Evolutionary conservation across 208 protist genomes (phyloP).

Genomic region (Porcisia hertigi): DNA sequence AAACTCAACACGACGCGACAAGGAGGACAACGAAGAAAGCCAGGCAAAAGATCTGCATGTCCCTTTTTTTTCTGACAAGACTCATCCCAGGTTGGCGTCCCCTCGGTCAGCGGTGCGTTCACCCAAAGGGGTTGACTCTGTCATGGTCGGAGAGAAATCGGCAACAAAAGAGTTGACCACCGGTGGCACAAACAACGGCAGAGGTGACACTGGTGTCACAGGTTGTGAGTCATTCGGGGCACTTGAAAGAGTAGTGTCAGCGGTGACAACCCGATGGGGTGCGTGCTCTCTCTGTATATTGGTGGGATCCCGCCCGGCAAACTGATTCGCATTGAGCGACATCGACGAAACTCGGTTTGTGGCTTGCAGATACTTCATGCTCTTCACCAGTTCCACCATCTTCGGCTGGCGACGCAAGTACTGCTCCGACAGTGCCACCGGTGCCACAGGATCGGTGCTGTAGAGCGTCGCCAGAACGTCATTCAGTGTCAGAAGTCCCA

Average conservation of each 20-base stretch:
- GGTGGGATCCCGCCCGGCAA: neutral
- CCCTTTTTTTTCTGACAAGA: neutral
- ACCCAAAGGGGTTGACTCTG: neutral
- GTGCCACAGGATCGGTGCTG: slow-evolving; percentile 33
- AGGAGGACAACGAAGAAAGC: too few species aligned
- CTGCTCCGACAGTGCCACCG: slow-evolving; percentile 13
- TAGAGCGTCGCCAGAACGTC: slow-evolving; percentile 65
- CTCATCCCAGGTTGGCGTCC: neutral
- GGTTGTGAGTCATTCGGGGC: neutral
- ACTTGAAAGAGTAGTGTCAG: slow-evolving; percentile 4
- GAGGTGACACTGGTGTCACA: neutral
- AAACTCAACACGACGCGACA: neutral
- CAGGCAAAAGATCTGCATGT: neutral
- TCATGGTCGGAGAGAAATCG: neutral
- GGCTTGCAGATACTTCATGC: slow-evolving; percentile 46
- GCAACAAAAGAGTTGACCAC: neutral
- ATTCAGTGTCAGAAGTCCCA: slow-evolving; percentile 66
- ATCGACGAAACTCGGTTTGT: slow-evolving; percentile 31
- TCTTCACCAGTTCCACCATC: slow-evolving; percentile 45
- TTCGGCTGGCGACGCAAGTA: slow-evolving; percentile 43
- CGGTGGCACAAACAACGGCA: neutral
- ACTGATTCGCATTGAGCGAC: slow-evolving; percentile 8
- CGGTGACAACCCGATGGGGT: slow-evolving; percentile 3
- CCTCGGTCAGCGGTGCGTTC: neutral
- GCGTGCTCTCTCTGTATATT: slow-evolving; percentile 10